Evolutionary conservation across 116 monocot species (phyloP).

Genomic region (Phalaenopsis hybrid): DNA sequence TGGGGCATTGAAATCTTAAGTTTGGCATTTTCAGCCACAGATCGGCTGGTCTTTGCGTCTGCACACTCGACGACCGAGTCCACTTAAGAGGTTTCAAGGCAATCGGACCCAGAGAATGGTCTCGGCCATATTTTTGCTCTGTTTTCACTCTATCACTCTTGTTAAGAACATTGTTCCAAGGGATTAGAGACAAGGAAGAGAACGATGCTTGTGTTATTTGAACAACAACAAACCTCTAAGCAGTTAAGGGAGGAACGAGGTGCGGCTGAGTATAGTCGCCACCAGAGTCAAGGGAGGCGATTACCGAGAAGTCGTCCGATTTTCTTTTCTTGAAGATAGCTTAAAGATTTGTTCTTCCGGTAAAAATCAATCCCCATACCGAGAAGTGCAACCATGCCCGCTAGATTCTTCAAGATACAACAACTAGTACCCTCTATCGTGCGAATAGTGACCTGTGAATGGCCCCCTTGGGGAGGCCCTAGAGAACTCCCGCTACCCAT

Average conservation of each 20-base stretch:
- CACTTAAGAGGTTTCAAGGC: conserved; percentile 41
- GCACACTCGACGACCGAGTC: conserved; percentile 16
- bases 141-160: conserved; percentile 13
- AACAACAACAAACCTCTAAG: conserved; percentile 33
- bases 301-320: conserved; percentile 20
- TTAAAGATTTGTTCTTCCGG: conserved; percentile 14
- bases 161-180: conserved; percentile 19
- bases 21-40: conserved; percentile 16
- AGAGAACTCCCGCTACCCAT: conserved; percentile 13
- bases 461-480: conserved; percentile 34
- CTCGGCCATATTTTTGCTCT: conserved; percentile 12
- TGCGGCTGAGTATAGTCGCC: conserved; percentile 9
- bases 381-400: conserved; percentile 28
- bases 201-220: conserved; percentile 13
- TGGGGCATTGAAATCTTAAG: conserved; percentile 15
- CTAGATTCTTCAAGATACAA: conserved; percentile 23
- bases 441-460: conserved; percentile 25
- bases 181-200: conserved; percentile 9
- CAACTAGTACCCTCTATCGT: conserved; percentile 28
- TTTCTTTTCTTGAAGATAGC: conserved; percentile 18
- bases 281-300: conserved; percentile 14
- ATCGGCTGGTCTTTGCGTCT: conserved; percentile 12
- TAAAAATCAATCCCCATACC: conserved; percentile 25
- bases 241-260: conserved; percentile 10
- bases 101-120: conserved; percentile 18